Percentiles rank a stretch among this genome's conserved stretches.
Conservation (phyloP, 202 grass and related monocot species). For the Carex sylvatica region DNA sequence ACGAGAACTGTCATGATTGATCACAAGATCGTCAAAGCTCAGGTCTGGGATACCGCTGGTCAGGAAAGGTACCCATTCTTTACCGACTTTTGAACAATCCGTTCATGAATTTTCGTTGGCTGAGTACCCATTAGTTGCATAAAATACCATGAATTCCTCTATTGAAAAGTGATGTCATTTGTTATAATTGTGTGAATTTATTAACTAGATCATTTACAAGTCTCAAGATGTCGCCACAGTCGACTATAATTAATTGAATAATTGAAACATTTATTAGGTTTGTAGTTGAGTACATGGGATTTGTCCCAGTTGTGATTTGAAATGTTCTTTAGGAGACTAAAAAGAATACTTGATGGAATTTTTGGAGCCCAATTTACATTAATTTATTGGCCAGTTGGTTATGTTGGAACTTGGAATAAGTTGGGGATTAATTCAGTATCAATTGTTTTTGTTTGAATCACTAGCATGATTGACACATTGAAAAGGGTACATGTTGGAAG, state of each 20-base stretch:
- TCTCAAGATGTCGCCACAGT: neutral
- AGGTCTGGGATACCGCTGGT: slow-evolving; percentile 36
- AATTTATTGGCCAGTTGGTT: neutral
- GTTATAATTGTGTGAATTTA: neutral
- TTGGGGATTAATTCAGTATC: neutral
- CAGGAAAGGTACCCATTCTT: slow-evolving; percentile 28
- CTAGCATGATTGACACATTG: neutral
- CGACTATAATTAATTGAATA: neutral
- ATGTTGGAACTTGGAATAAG: neutral
- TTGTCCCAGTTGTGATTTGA: neutral
- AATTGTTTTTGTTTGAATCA: neutral
- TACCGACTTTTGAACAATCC: neutral
- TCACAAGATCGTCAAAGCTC: slow-evolving; percentile 30
- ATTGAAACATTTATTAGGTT: too few relatives aligned
- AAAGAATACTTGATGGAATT: neutral
- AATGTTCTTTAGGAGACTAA: neutral
- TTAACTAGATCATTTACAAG: neutral
- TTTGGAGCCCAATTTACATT: neutral
- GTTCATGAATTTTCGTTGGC: neutral
- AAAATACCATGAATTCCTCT: neutral
- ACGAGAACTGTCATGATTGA: slow-evolving; percentile 24
- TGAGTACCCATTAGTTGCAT: neutral
- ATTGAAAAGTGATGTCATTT: neutral
- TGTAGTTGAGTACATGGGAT: neutral
- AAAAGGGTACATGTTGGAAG: neutral